Evolutionary conservation across 495 filamentous ascomycete species (phyloP).

Genomic region (Glonium stellatum): DNA sequence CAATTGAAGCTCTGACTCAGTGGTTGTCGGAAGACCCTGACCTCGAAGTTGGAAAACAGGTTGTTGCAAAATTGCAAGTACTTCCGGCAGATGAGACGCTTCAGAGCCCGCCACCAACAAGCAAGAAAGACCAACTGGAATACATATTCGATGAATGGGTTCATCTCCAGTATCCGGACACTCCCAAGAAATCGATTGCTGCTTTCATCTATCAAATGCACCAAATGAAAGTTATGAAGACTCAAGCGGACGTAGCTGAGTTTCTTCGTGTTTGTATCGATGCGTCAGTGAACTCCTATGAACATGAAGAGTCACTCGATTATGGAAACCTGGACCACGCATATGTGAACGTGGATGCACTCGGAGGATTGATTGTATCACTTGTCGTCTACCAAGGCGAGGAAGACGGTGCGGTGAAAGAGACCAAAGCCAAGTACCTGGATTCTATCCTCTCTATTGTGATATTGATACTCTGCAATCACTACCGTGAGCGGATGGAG

Average conservation of each 20-base stretch:
- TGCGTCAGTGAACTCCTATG: conserved; percentile 65
- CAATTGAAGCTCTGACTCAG: conserved; percentile 66
- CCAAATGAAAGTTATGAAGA: conserved; percentile 59
- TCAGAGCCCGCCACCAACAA: conserved; percentile 28
- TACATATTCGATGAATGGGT: conserved; percentile 96
- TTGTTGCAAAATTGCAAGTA: conserved; percentile 61
- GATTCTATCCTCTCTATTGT: conserved; percentile 68
- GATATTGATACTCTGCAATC: conserved; percentile 74
- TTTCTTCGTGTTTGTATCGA: conserved; percentile 84
- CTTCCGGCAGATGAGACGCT: conserved; percentile 17
- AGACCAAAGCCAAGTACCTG: conserved; percentile 58
- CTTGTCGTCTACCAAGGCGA: conserved; percentile 63
- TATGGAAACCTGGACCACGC: conserved; percentile 57
- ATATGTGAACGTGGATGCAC: conserved; percentile 73
- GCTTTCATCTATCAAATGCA: conserved; percentile 85
- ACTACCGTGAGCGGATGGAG: conserved; percentile 75
- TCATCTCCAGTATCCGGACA: conserved; percentile 64
- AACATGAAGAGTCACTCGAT: conserved; percentile 49
- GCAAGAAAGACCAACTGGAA: conserved; percentile 72
- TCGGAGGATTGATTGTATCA: conserved; percentile 72
- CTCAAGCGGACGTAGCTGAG: conserved; percentile 62
- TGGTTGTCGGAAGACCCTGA: conserved; percentile 72
- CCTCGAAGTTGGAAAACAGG: conserved; percentile 54
- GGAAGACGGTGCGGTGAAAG: conserved; percentile 49
- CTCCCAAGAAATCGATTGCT: conserved; percentile 59